Percentiles rank a stretch among this genome's conserved stretches.
phyloP scores from a whole-genome alignment of 1,284 basidiomycete genomes.

The Apiotrichum porosum region DNA sequence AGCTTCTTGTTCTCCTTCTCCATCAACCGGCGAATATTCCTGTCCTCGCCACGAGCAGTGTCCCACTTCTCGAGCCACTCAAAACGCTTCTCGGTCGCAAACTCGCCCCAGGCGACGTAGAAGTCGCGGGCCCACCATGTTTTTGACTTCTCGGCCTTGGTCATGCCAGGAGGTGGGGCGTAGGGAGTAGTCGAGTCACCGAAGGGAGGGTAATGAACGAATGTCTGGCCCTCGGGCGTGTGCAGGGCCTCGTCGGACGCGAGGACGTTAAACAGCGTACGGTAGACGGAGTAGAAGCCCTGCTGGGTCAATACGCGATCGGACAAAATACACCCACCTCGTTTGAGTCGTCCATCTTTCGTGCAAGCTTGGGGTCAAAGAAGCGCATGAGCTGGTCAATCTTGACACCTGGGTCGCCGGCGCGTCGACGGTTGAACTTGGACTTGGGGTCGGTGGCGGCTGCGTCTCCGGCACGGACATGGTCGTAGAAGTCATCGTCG shows the following conservation, averaged over 20 bases:
- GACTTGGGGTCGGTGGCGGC: slow-evolving; percentile 47
- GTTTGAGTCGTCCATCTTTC: slow-evolving; percentile 63
- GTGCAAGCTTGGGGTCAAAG: slow-evolving; percentile 72
- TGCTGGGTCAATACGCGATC: slow-evolving; percentile 41
- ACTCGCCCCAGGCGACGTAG: slow-evolving; percentile 83
- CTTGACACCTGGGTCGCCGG: slow-evolving; percentile 72
- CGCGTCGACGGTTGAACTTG: slow-evolving; percentile 56
- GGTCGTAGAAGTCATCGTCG: slow-evolving; percentile 78
- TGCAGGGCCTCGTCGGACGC: slow-evolving; percentile 72
- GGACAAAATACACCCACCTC: slow-evolving; percentile 54
- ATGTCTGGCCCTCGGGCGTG: slow-evolving; percentile 49
- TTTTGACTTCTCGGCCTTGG: slow-evolving; percentile 48
- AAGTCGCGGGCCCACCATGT: slow-evolving; percentile 61
- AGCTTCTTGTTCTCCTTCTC: slow-evolving; percentile 94
- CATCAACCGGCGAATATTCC: slow-evolving; percentile 78
- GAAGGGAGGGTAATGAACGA: slow-evolving; percentile 68
- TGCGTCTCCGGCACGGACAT: slow-evolving; percentile 64
- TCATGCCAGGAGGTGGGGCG: slow-evolving; percentile 51
- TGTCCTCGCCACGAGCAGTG: slow-evolving; percentile 74
- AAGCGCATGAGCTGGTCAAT: slow-evolving; percentile 78
- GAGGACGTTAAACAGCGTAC: slow-evolving; percentile 79
- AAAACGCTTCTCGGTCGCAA: slow-evolving; percentile 84
- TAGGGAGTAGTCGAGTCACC: slow-evolving; percentile 72
- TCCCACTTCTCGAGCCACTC: slow-evolving; percentile 86
- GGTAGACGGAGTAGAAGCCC: slow-evolving; percentile 89